Evolutionary conservation across 2,329 filamentous ascomycete genomes (phyloP).

Genomic region (Alternaria alternata): DNA sequence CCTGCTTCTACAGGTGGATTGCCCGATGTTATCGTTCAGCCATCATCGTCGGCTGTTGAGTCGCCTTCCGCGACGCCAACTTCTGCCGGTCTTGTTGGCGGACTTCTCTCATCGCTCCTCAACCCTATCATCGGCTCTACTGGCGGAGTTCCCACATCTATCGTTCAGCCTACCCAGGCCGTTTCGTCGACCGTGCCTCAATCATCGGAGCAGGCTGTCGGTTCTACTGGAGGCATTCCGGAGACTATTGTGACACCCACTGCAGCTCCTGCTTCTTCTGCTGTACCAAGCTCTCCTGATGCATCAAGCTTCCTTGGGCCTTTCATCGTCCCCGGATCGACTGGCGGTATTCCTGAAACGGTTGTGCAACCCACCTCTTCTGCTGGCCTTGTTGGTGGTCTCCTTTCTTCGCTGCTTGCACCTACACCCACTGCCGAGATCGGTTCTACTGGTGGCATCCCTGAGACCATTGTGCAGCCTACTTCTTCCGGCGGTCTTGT

Average conservation of each 20-base stretch:
- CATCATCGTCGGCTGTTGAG: slow-evolving; percentile 10
- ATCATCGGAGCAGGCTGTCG: slow-evolving; percentile 18
- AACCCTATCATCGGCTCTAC: slow-evolving; percentile 31
- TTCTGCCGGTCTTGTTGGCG: slow-evolving; percentile 10
- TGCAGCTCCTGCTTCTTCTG: slow-evolving; percentile 15
- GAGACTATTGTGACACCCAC: slow-evolving; percentile 28
- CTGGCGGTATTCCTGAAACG: slow-evolving; percentile 23
- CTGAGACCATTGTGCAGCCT: slow-evolving; percentile 18
- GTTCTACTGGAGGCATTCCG: slow-evolving; percentile 26
- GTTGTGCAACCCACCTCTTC: slow-evolving; percentile 24
- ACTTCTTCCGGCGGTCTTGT: slow-evolving; percentile 14
- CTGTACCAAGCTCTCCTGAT: slow-evolving; percentile 14
- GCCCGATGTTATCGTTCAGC: slow-evolving; percentile 11
- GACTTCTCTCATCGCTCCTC: slow-evolving; percentile 20
- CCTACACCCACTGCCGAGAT: slow-evolving; percentile 18
- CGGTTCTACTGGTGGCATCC: slow-evolving; percentile 22
- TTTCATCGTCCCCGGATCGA: slow-evolving; percentile 36
- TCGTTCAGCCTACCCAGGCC: slow-evolving; percentile 29
- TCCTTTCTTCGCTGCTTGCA: slow-evolving; percentile 25
- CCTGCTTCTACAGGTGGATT: slow-evolving; percentile 10
- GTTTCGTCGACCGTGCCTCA: slow-evolving; percentile 10
- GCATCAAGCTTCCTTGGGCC: slow-evolving; percentile 33
- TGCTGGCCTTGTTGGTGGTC: slow-evolving; percentile 17
- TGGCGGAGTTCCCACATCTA: slow-evolving; percentile 26
- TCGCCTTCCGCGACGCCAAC: slow-evolving; percentile 6